Evolutionary conservation across 176 grass and related monocot species (phyloP), one percentile per base, ranked within the genome.

Genomic region (Alopecurus myosuroides): DNA sequence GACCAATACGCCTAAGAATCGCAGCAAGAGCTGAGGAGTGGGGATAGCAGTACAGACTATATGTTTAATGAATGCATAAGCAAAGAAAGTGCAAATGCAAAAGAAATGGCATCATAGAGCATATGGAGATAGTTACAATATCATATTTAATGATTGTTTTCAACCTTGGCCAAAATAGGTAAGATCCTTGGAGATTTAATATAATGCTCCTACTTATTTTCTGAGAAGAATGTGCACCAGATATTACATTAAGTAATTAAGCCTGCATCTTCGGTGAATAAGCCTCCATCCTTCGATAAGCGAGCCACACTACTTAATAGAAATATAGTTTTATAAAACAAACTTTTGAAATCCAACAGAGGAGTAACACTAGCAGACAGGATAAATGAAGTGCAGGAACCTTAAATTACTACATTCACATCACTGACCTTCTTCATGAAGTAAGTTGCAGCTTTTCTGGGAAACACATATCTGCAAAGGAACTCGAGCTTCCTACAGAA

Each of bases 381-480:
- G 8, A 9, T 69, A 35, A 6, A 34, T 82, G 41, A 62, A 50
- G 9, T 22, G 3, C 15, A 41, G 25, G 48, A 52, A 77, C n/a
- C 42, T 78, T 70, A 82, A 65, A 65, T 46, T 74, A 7, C 29
- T 14, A 78, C 1, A 66, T 56, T 82, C n/a, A 77, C 57, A 84
- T 39, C 31, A 66, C 84, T 83, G 70, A 95, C 96, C 93, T 92
- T 97, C 95, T 86, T 92, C 89, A 81, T 76, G 92, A 49, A 92
- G 77, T 81, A 39, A 6, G 60, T 89, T 90, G 76, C 72, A 90
- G 62, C 77, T 90, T 83, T 98, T 98, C 58, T 98, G 93, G 78
- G 91, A 92, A 81, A 95, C 87, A 92, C 91, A 83, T 73, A 98
- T 98, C 72, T 95, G 96, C 36, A 98, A 85, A 33, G 96, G 93